phyloP scores from a whole-genome alignment of 495 filamentous ascomycete genomes.

The Xylaria flabelliformis region DNA sequence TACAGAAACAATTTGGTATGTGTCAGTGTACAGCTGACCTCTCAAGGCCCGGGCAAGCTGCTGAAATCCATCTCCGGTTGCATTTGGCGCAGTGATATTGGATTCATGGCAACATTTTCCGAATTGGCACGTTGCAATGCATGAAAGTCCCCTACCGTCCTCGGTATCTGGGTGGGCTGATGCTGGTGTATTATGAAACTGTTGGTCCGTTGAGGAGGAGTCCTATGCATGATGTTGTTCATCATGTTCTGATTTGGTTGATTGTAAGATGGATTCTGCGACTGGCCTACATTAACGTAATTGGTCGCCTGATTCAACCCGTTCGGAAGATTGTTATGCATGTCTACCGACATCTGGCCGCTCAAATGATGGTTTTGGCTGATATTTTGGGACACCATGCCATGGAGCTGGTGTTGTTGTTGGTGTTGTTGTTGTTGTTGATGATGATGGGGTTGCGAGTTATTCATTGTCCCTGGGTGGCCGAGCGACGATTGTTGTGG shows the following conservation, averaged over 20 bases:
- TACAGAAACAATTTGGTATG: not conserved
- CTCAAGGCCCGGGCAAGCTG: slow-evolving; percentile 22
- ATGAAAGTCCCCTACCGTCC: slow-evolving; percentile 56
- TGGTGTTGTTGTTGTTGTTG: too few species aligned
- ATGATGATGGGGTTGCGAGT: slow-evolving; percentile 43
- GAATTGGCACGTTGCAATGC: slow-evolving; percentile 52
- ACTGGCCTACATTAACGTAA: slow-evolving; percentile 36
- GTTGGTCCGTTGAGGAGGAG: slow-evolving; percentile 47
- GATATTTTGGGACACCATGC: slow-evolving; percentile 42
- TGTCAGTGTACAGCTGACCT: not conserved
- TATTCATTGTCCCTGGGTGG: slow-evolving; percentile 41
- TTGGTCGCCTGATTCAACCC: slow-evolving; percentile 32
- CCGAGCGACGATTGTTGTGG: slow-evolving; percentile 39
- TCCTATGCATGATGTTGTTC: slow-evolving; percentile 47
- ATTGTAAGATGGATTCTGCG: slow-evolving; percentile 34
- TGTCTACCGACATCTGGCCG: slow-evolving; percentile 45
- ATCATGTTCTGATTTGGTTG: slow-evolving; percentile 29
- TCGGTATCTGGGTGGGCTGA: slow-evolving; percentile 40
- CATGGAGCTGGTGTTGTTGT: slow-evolving; percentile 39
- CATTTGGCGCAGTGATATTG: slow-evolving; percentile 42
- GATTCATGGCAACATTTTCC: slow-evolving; percentile 46
- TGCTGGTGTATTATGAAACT: slow-evolving; percentile 49
- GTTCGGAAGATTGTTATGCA: slow-evolving; percentile 41
- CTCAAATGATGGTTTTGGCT: slow-evolving; percentile 43
- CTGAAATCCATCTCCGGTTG: slow-evolving; percentile 43